Evolutionary conservation across 768 basidiomycete genomes (phyloP).

Genomic region (Kwoniella sp.): DNA sequence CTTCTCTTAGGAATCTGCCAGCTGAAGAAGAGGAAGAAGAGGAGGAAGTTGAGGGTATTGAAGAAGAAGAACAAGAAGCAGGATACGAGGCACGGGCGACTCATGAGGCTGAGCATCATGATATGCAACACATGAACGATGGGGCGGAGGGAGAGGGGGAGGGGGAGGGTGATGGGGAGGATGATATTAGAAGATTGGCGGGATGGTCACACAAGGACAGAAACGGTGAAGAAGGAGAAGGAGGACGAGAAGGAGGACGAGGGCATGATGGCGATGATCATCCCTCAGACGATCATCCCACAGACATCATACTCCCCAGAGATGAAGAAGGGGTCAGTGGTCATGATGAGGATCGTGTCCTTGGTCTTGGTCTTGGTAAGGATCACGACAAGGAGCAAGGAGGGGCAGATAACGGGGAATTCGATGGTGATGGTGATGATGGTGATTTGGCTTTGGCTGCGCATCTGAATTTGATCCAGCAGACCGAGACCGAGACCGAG

Average conservation of each 20-base stretch:
- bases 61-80: slow-evolving; percentile 1
- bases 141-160: background rate
- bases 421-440: too few relatives aligned
- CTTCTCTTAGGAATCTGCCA: background rate
- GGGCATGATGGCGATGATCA: too few relatives aligned
- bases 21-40: slow-evolving; percentile 4
- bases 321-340: too few relatives aligned
- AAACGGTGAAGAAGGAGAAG: background rate
- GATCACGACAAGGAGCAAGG: too few relatives aligned
- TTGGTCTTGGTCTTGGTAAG: too few relatives aligned
- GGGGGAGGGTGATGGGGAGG: background rate
- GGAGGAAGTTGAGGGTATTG: slow-evolving; percentile 1
- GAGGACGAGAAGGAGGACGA: slow-evolving; percentile 1
- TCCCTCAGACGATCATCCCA: too few relatives aligned
- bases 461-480: background rate
- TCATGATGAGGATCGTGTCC: too few relatives aligned
- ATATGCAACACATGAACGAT: background rate
- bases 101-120: background rate
- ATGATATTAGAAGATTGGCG: background rate
- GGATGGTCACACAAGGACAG: background rate
- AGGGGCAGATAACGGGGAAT: too few relatives aligned
- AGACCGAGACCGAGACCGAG: slow-evolving; percentile 1
- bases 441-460: slow-evolving; percentile 9
- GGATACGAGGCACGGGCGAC: too few relatives aligned
- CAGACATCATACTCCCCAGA: too few relatives aligned